phyloP scores from a whole-genome alignment of 2,329 filamentous ascomycete genomes.

The Ophiocordyceps australis region DNA sequence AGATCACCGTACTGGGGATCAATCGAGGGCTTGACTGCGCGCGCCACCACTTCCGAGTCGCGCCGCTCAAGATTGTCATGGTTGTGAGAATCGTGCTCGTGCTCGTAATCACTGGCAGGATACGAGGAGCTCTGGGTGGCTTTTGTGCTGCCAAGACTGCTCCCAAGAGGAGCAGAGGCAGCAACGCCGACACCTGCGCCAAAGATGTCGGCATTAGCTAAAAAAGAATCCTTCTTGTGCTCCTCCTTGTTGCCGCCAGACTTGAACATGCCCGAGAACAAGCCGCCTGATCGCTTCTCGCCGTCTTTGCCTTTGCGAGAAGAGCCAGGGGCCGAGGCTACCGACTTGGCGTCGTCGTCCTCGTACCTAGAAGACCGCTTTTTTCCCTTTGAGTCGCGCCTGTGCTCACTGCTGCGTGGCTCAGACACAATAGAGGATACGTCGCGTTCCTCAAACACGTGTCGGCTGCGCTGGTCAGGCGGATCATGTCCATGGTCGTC shows the following conservation, averaged over 20 bases:
- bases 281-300: constrained; percentile 20
- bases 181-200: constrained; percentile 49
- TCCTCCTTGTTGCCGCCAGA: constrained; percentile 17
- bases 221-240: constrained; percentile 40
- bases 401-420: constrained; percentile 13
- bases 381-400: constrained; percentile 13
- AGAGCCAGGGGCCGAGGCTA: constrained; percentile 13
- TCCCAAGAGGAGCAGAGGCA: constrained; percentile 21
- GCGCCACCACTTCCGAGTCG: constrained; percentile 39
- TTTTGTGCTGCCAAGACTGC: constrained; percentile 21
- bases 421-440: constrained; percentile 31
- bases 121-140: constrained; percentile 24
- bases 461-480: constrained; percentile 16
- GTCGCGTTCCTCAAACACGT: constrained; percentile 25
- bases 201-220: constrained; percentile 54
- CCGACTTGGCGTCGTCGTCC: constrained; percentile 21
- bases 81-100: constrained; percentile 13
- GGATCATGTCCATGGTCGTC: constrained; percentile 15
- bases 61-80: constrained; percentile 16
- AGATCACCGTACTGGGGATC: constrained; percentile 49
- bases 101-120: too few species aligned
- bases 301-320: constrained; percentile 16
- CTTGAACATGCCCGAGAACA: constrained; percentile 31
- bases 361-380: constrained; percentile 15
- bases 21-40: constrained; percentile 44